Evolutionary conservation across 225 moss, liverwort and hornwort species (phyloP).

Genomic region (Bryoerythrophyllum caledonicum): DNA sequence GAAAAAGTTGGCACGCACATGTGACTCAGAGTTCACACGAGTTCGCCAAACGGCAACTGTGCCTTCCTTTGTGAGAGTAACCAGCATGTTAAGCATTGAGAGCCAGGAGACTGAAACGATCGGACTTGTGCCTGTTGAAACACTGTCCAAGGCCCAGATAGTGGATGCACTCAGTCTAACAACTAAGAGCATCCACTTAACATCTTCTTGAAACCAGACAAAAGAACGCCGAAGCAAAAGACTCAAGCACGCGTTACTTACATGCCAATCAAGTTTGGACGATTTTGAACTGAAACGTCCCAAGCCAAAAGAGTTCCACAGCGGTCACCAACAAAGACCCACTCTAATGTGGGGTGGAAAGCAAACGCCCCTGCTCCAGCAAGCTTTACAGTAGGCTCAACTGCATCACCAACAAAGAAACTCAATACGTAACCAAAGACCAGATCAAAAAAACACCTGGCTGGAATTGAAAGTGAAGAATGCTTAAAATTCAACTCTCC

Average conservation of each 20-base stretch:
- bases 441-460: background rate
- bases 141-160: slow-evolving; percentile 51
- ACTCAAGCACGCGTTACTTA: slow-evolving; percentile 42
- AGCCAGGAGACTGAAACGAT: slow-evolving; percentile 89
- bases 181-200: slow-evolving; percentile 1
- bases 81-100: slow-evolving; percentile 82
- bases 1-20: slow-evolving; percentile 91
- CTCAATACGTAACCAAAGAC: background rate
- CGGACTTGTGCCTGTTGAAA: slow-evolving; percentile 77
- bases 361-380: slow-evolving; percentile 97
- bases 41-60: slow-evolving; percentile 88
- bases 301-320: slow-evolving; percentile 97
- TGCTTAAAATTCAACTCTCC: background rate
- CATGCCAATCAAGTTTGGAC: slow-evolving; percentile 96
- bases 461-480: background rate
- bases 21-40: slow-evolving; percentile 80
- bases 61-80: slow-evolving; percentile 93
- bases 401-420: slow-evolving; percentile 53
- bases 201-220: slow-evolving; percentile 1
- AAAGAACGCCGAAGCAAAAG: slow-evolving; percentile 4
- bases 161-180: slow-evolving; percentile 10
- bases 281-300: slow-evolving; percentile 94
- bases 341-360: slow-evolving; percentile 92
- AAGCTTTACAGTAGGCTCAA: slow-evolving; percentile 90
- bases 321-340: slow-evolving; percentile 97